Base-by-base conservation (phyloP, 2,329 filamentous ascomycete genomes). In the Alternaria rosae region DNA sequence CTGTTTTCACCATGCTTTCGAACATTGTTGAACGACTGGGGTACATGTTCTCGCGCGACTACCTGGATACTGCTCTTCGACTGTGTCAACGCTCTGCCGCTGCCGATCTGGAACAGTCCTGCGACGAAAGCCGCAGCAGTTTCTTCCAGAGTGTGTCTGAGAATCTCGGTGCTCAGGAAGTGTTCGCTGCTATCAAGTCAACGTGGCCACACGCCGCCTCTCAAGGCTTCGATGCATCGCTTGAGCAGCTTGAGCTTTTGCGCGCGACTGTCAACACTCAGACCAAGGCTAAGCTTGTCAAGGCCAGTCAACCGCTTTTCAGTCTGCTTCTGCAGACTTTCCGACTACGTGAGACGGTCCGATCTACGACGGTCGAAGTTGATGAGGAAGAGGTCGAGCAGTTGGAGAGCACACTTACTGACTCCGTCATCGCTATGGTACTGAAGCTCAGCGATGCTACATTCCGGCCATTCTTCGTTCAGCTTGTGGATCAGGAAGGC, bases 371-470 rank as follows among this genome's bases (percentile, higher is more conserved):
- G 7, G 83, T 87, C 21, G 67, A 72, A 21, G 81, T 84, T 30
- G 81, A 86, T 2, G 74, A 83, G 15, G 80, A 85, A 13, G 81
- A 86, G 45, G 78, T 92, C 6, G 79, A 83, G 20, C 82, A 85
- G 43, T 83, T 93, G 12, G 92, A 97, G 75, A 81, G 82, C 2
- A 82, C 84, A 1, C 66, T 92, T 68, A 91, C 92, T 75, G 87
- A 90, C 10, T 88, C 91, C 12, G 88, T 90, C 0, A 87, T 99
- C 61, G 92, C 93, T 79, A 95, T 97, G 89, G 91, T 97, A 56
- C 93, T 97, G 83, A 98, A 98, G 84, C 87, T 99, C 64, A 98
- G 97, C 80, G 95, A 99, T 76, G 90, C 91, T 1, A 89, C 91
- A 0, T 99, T 99, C 88, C 87, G 94, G 12, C 96, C 95, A 1